Conservation (phyloP, 345 rosid genomes). For the Acer campestre region DNA sequence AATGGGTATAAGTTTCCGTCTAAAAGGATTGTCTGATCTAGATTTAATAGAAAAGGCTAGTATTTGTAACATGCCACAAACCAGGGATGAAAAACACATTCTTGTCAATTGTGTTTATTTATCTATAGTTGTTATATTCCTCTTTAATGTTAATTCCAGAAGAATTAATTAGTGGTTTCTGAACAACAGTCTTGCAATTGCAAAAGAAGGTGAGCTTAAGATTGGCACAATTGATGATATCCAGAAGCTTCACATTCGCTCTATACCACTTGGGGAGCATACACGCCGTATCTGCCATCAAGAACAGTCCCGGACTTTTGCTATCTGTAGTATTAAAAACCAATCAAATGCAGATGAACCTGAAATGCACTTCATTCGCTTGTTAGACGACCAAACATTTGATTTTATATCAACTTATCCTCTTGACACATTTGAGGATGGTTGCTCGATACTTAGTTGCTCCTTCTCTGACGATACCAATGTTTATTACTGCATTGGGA, state of each 20-base stretch:
- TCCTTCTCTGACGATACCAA: slow-evolving; percentile 76
- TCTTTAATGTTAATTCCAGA: neutral
- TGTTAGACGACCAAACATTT: slow-evolving; percentile 85
- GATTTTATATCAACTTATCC: slow-evolving; percentile 77
- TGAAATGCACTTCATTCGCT: slow-evolving; percentile 76
- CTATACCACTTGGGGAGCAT: slow-evolving; percentile 93
- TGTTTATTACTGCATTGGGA: slow-evolving; percentile 90
- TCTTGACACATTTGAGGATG: slow-evolving; percentile 82
- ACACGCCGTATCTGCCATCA: slow-evolving; percentile 93
- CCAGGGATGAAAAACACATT: neutral
- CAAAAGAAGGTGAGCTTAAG: slow-evolving; percentile 92
- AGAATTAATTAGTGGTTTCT: slow-evolving; percentile 19
- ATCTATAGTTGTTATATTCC: neutral
- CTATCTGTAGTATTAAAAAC: slow-evolving; percentile 75
- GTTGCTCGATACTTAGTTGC: slow-evolving; percentile 96
- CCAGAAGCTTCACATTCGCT: slow-evolving; percentile 97
- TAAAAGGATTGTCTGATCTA: neutral
- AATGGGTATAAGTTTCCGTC: neutral
- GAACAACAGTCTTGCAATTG: slow-evolving; percentile 79
- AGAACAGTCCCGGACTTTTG: slow-evolving; percentile 89
- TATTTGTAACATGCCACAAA: neutral
- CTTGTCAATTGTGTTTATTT: neutral
- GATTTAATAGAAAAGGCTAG: neutral
- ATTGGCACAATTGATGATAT: slow-evolving; percentile 96
- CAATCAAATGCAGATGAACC: slow-evolving; percentile 75